Evolutionary conservation across 2,329 filamentous ascomycete species (phyloP).

Genomic region (Dactylonectria macrodidyma): DNA sequence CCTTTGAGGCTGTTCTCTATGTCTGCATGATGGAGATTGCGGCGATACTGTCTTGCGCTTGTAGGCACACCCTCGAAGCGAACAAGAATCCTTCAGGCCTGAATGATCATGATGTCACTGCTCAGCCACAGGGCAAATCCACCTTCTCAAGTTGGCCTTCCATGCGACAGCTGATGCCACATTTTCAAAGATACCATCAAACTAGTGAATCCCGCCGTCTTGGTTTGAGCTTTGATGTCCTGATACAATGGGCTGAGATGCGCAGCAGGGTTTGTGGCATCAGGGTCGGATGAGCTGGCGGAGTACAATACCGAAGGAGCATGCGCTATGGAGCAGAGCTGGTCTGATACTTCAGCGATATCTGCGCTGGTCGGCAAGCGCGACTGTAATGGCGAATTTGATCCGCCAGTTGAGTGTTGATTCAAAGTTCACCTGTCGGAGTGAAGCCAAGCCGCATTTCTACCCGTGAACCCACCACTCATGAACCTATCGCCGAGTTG

Average conservation of each 20-base stretch:
- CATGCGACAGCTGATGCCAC: constrained; percentile 29
- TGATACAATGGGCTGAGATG: constrained; percentile 34
- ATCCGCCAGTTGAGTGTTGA: neutral
- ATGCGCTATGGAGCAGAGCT: constrained; percentile 16
- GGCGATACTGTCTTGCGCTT: constrained; percentile 15
- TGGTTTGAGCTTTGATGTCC: constrained; percentile 35
- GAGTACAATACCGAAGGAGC: constrained; percentile 42
- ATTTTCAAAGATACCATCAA: constrained; percentile 29
- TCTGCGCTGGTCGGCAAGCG: neutral
- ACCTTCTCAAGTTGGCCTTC: constrained; percentile 36
- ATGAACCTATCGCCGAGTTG: neutral
- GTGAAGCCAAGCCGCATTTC: neutral
- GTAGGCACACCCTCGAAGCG: constrained; percentile 27
- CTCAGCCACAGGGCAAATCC: constrained; percentile 36
- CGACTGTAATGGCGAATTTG: constrained; percentile 9
- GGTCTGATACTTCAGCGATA: constrained; percentile 17
- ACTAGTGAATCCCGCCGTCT: constrained; percentile 30
- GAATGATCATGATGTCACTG: constrained; percentile 42
- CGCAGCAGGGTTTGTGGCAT: constrained; percentile 23
- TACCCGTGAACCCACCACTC: neutral
- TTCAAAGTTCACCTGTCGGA: neutral
- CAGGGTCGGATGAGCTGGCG: constrained; percentile 37
- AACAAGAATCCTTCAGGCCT: constrained; percentile 34
- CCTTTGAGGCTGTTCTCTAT: constrained; percentile 4
- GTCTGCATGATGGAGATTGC: constrained; percentile 16